Evolutionary conservation across 352 stramenopile genomes (phyloP), one percentile per base, ranked within the genome.

Genomic region (Phytophthora pini): DNA sequence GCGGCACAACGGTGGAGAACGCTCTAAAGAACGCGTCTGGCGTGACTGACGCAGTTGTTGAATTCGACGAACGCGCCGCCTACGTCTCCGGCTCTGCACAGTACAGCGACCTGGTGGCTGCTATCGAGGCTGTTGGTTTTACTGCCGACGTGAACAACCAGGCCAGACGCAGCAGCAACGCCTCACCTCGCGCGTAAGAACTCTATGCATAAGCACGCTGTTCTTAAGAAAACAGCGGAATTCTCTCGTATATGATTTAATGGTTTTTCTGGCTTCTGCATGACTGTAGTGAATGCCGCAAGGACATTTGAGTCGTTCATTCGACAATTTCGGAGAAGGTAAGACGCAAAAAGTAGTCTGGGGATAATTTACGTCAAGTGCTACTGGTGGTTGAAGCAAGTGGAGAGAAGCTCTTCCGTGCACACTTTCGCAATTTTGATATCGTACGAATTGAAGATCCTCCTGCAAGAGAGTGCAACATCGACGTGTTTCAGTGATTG

Each of bases 1-100:
- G 95, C 69, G 97, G 97, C 43, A 97, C 61, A 24, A 98, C 93
- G 1, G 92, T 98, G 26, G 74, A 94, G 66, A 89, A 75, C 54
- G 87, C 93, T 31, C 66, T 98, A 59, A 77, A 77, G 39, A 72
- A 68, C 51, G 68, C 56, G 3, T 59, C 76, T 15, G 88, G 90
- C 31, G 92, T 97, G 50, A 81, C 77, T 6, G 77, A 88, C 55
- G 91, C 82, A 41, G 74, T 90, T 38, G 89, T 97, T 31, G 72
- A 85, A 53, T 94, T 94, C 52, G 77, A 85, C 32, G 84, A 95
- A 54, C 70, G 74, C 41, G 84, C 75, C 27, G 88, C 87, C 34
- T 93, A 93, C 64, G 83, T 93, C 29, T 81, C 83, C 2, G 87
- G 87, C 41, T 75, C 70, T 2, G 84, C 84, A 13, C 59, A 84